Base-by-base conservation (phyloP, 345 rosid genomes). In the Linum tenue region DNA sequence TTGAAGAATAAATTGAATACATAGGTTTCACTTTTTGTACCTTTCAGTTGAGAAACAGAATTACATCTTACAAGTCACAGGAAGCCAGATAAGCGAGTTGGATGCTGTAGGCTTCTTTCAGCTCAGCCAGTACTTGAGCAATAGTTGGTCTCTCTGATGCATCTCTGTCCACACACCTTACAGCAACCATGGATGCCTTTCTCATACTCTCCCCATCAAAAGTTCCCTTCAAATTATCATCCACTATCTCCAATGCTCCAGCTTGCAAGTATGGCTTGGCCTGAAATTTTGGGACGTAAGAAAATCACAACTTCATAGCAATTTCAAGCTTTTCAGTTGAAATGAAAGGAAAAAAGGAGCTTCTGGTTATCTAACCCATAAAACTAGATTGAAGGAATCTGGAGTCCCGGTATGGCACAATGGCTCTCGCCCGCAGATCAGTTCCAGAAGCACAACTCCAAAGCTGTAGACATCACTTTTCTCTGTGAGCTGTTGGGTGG, bases 211-310 rank as follows among this genome's bases (percentile, higher is more conserved):
- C 87, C 71, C 67, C 80, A 51, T 86, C 90, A 37, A 83, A 89
- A 41, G 64, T 80, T 66, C 83, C 95, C 65, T 80, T 78, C 64
- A 91, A 65, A 67, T 76, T 75, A 44, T 84, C 91, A 40, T 89
- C 96, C 69, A 86, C 91, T 64, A 89, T 84, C 78, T 92, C 91
- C 44, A 83, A 86, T 59, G 91, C 84, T 59, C 89, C 92, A 51
- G 95, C 96, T 79, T 87, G 98, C 79, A 92, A 79, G 76, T 87
- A 84, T 37, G 92, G 96, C 70, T 83, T 89, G 37, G 98, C 98
- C 94, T 91, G 89, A 77, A 72, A 55, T 64, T 67, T 57, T 62
- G 22, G 51, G 60, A 17, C 15, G 22, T 11, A 53, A 36, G 16
- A 48, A 59, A 31, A 40, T 57, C 60, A 48, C 14, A 48, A 56